Evolutionary conservation across 257 asterid genomes (phyloP).

Genomic region (Petrea volubilis): DNA sequence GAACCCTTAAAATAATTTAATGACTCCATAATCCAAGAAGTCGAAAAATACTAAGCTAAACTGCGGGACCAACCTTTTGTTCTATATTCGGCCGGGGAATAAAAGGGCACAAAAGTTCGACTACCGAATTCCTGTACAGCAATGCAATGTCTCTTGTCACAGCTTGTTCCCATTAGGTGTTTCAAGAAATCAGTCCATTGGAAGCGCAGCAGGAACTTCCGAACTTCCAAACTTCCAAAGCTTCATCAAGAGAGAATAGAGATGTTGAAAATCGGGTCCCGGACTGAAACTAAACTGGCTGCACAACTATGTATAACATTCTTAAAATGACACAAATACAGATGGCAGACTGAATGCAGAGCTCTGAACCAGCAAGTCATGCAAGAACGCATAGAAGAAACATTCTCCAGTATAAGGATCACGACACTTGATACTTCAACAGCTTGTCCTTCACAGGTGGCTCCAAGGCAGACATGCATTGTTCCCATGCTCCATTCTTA

Average conservation of each 20-base stretch:
- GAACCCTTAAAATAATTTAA: slow-evolving; percentile 24
- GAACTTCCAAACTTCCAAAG: slow-evolving; percentile 31
- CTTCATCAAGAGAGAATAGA: slow-evolving; percentile 18
- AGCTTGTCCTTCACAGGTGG: slow-evolving; percentile 72
- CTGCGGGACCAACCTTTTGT: slow-evolving; percentile 6
- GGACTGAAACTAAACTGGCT: slow-evolving; percentile 16
- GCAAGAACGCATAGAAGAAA: no score
- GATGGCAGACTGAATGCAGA: slow-evolving; percentile 20
- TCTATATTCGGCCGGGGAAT: neutral
- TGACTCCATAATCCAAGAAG: slow-evolving; percentile 17
- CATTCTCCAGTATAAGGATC: neutral
- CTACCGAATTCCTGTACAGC: slow-evolving; percentile 10
- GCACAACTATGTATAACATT: slow-evolving; percentile 17
- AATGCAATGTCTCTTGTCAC: slow-evolving; percentile 9
- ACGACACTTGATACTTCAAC: slow-evolving; percentile 53
- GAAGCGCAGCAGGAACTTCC: neutral
- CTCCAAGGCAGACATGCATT: slow-evolving; percentile 80
- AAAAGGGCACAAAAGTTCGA: neutral
- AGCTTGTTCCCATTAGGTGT: slow-evolving; percentile 8
- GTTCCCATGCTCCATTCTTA: slow-evolving; percentile 85
- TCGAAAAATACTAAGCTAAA: slow-evolving; percentile 4
- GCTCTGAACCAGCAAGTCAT: slow-evolving; percentile 5
- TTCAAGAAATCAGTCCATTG: slow-evolving; percentile 22
- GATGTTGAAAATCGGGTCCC: neutral
- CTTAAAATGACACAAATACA: neutral